A percentile compares a stretch with the other conserved stretches of the same genome.
These are phyloP conservation scores for Dalbergia oliveri DNA, from an alignment of 306 rosid species.

Conservation along the genomic window DNA sequence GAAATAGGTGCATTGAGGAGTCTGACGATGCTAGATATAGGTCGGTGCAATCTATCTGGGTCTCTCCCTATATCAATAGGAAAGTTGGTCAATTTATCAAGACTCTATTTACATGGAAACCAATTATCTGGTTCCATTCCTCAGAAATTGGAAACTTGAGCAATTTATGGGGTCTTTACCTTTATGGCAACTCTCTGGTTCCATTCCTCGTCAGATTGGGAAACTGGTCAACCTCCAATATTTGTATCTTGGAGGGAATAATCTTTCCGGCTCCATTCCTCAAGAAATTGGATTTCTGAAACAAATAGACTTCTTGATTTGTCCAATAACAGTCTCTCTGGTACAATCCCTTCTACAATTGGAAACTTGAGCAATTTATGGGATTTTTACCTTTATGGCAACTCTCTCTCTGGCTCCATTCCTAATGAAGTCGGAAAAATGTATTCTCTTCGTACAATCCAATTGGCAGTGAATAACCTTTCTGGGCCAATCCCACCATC, in stretches of 20 bases:
- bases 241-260: accelerated
- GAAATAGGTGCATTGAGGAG: too few relatives aligned
- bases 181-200: neutral
- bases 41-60: slow-evolving; percentile 31
- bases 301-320: neutral
- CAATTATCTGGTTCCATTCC: too few relatives aligned
- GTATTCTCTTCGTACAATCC: neutral
- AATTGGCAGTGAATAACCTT: neutral
- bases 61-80: slow-evolving; percentile 32
- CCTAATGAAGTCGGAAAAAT: slow-evolving; percentile 19
- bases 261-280: too few relatives aligned
- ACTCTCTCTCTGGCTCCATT: neutral
- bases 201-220: neutral
- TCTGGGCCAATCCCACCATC: too few relatives aligned
- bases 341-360: slow-evolving; percentile 15
- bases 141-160: too few relatives aligned
- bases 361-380: slow-evolving; percentile 1
- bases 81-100: neutral
- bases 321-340: neutral
- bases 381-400: neutral
- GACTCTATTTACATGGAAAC: neutral
- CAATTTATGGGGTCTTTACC: too few relatives aligned
- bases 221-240: neutral
- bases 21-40: too few relatives aligned
- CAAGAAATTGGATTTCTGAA: slow-evolving; percentile 23